Percentiles rank a stretch among this genome's conserved stretches.
These are phyloP conservation scores for Annulohypoxylon stygium DNA, from an alignment of 495 filamentous ascomycete genomes.

Conservation along the genomic window DNA sequence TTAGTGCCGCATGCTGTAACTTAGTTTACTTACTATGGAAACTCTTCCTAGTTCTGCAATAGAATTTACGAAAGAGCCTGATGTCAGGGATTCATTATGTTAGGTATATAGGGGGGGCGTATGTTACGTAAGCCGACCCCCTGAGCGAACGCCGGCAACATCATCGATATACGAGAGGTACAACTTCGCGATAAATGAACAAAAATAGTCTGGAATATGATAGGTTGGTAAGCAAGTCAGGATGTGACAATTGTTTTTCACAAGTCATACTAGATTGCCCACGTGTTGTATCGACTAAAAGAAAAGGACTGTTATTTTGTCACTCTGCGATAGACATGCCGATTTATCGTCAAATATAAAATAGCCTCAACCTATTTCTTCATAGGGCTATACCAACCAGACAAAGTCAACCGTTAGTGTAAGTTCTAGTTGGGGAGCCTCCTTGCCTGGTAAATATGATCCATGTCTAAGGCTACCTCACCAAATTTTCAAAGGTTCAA, in stretches of 20 bases:
- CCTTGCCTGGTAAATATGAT: background rate
- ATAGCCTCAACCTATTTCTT: background rate
- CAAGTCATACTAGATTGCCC: background rate
- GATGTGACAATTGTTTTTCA: background rate
- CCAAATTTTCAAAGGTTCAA: background rate
- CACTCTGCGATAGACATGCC: background rate
- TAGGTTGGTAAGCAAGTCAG: background rate
- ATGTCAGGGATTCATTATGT: too few relatives aligned
- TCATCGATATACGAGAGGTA: too few relatives aligned
- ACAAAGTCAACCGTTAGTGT: background rate
- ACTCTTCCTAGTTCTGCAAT: too few relatives aligned
- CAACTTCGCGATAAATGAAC: too few relatives aligned
- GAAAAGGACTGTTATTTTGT: background rate
- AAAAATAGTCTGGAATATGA: background rate
- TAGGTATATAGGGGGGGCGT: too few relatives aligned
- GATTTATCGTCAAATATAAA: background rate
- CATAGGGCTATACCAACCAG: background rate
- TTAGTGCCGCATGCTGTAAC: too few relatives aligned
- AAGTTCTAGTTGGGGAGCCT: background rate
- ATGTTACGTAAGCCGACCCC: too few relatives aligned
- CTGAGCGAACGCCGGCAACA: too few relatives aligned
- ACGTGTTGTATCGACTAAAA: background rate
- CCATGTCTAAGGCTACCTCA: background rate
- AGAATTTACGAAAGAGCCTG: too few relatives aligned
- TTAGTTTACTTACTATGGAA: too few relatives aligned